These are phyloP conservation scores for Lojkania enalia DNA, from an alignment of 2,329 filamentous ascomycete species.

Conservation along the genomic window DNA sequence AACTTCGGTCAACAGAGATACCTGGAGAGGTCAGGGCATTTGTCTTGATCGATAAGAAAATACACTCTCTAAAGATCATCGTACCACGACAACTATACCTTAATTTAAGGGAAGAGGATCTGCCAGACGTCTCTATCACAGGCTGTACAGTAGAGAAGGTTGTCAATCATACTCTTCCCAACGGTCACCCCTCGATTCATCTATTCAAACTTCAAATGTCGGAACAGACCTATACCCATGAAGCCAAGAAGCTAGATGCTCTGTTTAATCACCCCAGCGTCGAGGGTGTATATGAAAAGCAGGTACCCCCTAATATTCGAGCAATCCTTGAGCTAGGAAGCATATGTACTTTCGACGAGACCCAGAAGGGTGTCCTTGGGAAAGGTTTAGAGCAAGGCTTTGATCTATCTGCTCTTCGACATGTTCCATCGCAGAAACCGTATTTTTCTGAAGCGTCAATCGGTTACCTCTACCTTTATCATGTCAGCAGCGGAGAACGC, in stretches of 20 bases:
- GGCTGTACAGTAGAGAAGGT: constrained; percentile 92
- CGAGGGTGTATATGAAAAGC: constrained; percentile 95
- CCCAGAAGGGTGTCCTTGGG: constrained; percentile 85
- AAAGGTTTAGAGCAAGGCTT: constrained; percentile 94
- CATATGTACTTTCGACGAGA: constrained; percentile 89
- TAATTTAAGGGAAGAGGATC: constrained; percentile 83
- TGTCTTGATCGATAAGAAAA: constrained; percentile 89
- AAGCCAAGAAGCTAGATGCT: constrained; percentile 78
- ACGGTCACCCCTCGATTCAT: constrained; percentile 90
- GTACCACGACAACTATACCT: constrained; percentile 89
- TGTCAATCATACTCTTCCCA: constrained; percentile 87
- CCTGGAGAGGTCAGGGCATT: constrained; percentile 87
- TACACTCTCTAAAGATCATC: constrained; percentile 84
- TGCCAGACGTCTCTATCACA: constrained; percentile 85
- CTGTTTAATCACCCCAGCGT: constrained; percentile 92
- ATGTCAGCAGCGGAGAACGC: constrained; percentile 85
- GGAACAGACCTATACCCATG: constrained; percentile 83
- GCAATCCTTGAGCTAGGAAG: constrained; percentile 90
- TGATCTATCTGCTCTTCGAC: constrained; percentile 75
- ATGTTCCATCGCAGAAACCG: constrained; percentile 65
- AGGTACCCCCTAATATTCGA: constrained; percentile 82
- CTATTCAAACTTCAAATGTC: constrained; percentile 91
- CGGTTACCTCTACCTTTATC: constrained; percentile 88
- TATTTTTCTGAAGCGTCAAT: constrained; percentile 78
- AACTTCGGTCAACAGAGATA: constrained; percentile 78